A percentile compares a stretch with the other conserved stretches of the same genome.
Conservation (phyloP, 306 rosid species). For the Fagus sylvatica region DNA sequence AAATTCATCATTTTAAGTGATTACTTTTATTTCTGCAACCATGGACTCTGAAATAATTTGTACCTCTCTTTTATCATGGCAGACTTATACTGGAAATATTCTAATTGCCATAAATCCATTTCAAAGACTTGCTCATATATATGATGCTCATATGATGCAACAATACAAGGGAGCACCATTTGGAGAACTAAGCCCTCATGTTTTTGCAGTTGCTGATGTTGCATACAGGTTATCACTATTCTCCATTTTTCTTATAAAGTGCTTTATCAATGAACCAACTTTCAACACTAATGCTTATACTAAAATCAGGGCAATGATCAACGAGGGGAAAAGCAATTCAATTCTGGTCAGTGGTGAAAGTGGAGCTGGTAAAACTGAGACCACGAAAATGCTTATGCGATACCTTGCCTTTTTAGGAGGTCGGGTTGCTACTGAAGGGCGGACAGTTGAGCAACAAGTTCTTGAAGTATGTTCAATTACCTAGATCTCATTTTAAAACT, state of each 20-base stretch:
- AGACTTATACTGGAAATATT: conserved; percentile 98
- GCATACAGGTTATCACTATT: conserved; percentile 75
- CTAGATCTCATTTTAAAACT: conserved; percentile 24
- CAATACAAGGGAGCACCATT: conserved; percentile 99
- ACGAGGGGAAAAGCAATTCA: conserved; percentile 91
- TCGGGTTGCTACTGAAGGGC: conserved; percentile 89
- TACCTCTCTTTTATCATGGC: conserved; percentile 27
- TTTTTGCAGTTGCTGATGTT: conserved; percentile 98
- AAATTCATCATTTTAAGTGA: conserved; percentile 16
- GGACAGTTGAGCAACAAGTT: conserved; percentile 99
- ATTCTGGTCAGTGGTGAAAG: conserved; percentile 99
- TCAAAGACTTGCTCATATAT: conserved; percentile 92
- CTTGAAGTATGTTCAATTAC: conserved; percentile 71
- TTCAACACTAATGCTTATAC: conserved; percentile 16
- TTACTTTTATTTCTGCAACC: conserved; percentile 2
- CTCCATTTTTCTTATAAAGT: conserved; percentile 15
- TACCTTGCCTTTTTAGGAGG: conserved; percentile 98
- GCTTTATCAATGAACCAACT: conserved; percentile 22
- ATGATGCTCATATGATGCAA: conserved; percentile 93
- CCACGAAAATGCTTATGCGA: conserved; percentile 97
- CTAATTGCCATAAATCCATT: conserved; percentile 98
- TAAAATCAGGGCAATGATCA: conserved; percentile 82
- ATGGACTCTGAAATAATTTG: neutral
- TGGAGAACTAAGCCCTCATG: conserved; percentile 97
- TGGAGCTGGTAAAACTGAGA: conserved; percentile 99